These are phyloP conservation scores for Cyberlindnera lachancei DNA, from an alignment of 805 yeast species.

Conservation along the genomic window DNA sequence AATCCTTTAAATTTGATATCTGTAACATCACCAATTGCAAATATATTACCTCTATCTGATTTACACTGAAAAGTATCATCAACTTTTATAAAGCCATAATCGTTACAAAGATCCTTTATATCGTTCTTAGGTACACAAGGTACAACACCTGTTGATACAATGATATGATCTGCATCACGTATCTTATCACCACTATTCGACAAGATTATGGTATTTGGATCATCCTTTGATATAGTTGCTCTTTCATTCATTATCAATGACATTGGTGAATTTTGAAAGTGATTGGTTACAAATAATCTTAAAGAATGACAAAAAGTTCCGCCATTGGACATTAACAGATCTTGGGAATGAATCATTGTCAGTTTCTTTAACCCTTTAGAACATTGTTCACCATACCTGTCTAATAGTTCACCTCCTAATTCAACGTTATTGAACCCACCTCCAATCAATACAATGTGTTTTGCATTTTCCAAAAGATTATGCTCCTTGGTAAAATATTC, in stretches of 20 bases:
- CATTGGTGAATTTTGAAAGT: constrained; percentile 4
- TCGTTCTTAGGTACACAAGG: constrained; percentile 9
- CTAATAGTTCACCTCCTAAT: constrained; percentile 23
- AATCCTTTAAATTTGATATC: constrained; percentile 18
- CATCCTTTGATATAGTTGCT: constrained; percentile 2
- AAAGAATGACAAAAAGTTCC: constrained; percentile 6
- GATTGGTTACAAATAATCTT: constrained; percentile 8
- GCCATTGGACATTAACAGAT: constrained; percentile 9
- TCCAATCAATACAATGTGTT: constrained; percentile 23
- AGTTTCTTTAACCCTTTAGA: constrained; percentile 15
- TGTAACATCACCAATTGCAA: constrained; percentile 27
- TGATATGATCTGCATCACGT: constrained; percentile 5
- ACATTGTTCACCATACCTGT: constrained; percentile 11
- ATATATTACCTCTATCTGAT: constrained; percentile 13
- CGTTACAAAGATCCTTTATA: constrained; percentile 1
- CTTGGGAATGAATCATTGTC: constrained; percentile 19
- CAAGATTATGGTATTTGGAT: constrained; percentile 2
- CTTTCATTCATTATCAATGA: constrained; percentile 5
- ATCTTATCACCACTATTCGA: not conserved
- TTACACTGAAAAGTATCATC: constrained; percentile 6
- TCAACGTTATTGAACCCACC: constrained; percentile 26
- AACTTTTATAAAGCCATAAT: constrained; percentile 6
- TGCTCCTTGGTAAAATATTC: constrained; percentile 10
- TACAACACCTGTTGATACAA: constrained; percentile 4
- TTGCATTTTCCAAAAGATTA: constrained; percentile 15